Percentiles rank a stretch among this genome's conserved stretches.
phyloP scores from a whole-genome alignment of 345 rosid genomes.

The Passiflora organensis region DNA sequence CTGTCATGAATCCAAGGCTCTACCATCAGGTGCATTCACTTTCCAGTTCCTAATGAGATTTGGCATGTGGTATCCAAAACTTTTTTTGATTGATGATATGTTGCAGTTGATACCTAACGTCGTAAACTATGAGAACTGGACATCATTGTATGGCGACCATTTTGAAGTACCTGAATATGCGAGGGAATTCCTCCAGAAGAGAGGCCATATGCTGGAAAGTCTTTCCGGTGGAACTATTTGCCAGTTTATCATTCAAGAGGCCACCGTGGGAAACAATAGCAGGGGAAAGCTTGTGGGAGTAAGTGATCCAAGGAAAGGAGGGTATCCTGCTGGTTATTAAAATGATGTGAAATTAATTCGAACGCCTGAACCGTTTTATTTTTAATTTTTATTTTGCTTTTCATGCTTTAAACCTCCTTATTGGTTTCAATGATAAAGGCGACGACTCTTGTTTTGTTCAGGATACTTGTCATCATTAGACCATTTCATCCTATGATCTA shows the following conservation, averaged over 20 bases:
- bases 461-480: no score
- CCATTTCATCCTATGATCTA: no score
- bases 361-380: no score
- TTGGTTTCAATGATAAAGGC: no score
- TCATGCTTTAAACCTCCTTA: no score
- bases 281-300: conserved; percentile 39
- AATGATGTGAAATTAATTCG: no score
- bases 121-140: conserved; percentile 52
- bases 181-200: conserved; percentile 34
- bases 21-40: conserved; percentile 47
- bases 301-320: conserved; percentile 72
- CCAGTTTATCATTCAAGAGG: conserved; percentile 43
- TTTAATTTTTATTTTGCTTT: no score
- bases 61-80: neutral
- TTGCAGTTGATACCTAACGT: conserved; percentile 46
- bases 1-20: conserved; percentile 53
- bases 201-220: conserved; percentile 45
- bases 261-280: conserved; percentile 1
- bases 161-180: conserved; percentile 40
- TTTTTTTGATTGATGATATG: neutral
- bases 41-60: no score
- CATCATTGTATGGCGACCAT: conserved; percentile 37
- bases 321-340: conserved; percentile 56
- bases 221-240: conserved; percentile 36
- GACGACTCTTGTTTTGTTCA: no score